Conservation (phyloP, 2,329 filamentous ascomycete genomes). For the Falciphora oryzae region DNA sequence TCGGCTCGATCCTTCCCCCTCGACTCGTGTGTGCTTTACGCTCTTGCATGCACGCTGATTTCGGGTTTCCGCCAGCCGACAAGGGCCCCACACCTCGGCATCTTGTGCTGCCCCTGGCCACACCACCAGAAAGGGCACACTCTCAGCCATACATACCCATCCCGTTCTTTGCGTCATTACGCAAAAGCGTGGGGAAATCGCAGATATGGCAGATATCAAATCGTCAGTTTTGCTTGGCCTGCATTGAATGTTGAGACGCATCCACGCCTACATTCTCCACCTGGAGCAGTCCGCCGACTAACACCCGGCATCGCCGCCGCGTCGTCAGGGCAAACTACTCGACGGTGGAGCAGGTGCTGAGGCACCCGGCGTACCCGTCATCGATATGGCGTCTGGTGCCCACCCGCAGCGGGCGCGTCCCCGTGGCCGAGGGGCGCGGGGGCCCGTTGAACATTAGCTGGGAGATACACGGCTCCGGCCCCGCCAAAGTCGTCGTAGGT, state of each 20-base stretch:
- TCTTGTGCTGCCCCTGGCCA: neutral
- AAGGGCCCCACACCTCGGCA: neutral
- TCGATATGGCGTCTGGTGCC: constrained; percentile 66
- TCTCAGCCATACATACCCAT: neutral
- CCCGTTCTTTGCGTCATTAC: neutral
- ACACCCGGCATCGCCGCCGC: neutral
- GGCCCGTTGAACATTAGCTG: constrained; percentile 72
- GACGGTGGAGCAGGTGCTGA: constrained; percentile 51
- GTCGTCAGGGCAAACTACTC: neutral
- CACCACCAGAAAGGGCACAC: neutral
- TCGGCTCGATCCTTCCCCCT: too few species aligned
- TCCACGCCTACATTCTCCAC: neutral
- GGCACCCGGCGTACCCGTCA: constrained; percentile 61
- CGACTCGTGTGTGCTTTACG: too few species aligned
- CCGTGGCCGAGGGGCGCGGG: constrained; percentile 64
- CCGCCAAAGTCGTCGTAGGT: constrained; percentile 67
- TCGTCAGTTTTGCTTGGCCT: neutral
- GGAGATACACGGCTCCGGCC: constrained; percentile 73
- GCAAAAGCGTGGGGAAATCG: neutral
- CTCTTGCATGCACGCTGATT: too few species aligned
- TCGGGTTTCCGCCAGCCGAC: too few species aligned
- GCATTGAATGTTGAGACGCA: neutral
- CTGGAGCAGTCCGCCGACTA: neutral
- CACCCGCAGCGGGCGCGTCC: constrained; percentile 50
- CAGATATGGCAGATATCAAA: neutral